A percentile compares a stretch with the other conserved stretches of the same genome.
These are phyloP conservation scores for Alternaria sp. DNA, from an alignment of 2,329 filamentous ascomycete genomes.

Conservation along the genomic window DNA sequence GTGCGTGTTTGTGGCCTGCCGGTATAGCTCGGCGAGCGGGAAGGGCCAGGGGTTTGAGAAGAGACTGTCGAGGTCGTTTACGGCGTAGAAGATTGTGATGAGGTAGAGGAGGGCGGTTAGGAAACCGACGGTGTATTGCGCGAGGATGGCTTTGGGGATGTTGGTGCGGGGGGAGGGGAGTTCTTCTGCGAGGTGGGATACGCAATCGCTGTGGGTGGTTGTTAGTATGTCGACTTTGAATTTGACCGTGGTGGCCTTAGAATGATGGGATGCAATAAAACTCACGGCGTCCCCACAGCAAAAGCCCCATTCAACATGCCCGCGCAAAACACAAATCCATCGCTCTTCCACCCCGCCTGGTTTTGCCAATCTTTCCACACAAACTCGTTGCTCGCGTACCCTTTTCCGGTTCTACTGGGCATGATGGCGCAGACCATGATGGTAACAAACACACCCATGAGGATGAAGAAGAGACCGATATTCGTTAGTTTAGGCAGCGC, in stretches of 20 bases:
- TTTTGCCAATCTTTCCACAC: slow-evolving; percentile 58
- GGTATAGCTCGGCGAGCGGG: slow-evolving; percentile 71
- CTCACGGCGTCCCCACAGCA: slow-evolving; percentile 65
- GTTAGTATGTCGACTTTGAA: not conserved
- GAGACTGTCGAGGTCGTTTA: slow-evolving; percentile 63
- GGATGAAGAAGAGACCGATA: slow-evolving; percentile 60
- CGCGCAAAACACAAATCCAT: slow-evolving; percentile 68
- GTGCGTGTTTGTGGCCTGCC: slow-evolving; percentile 52
- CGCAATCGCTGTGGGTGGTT: slow-evolving; percentile 57
- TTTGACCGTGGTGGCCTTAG: not conserved
- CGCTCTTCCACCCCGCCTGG: slow-evolving; percentile 53
- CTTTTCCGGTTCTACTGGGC: slow-evolving; percentile 53
- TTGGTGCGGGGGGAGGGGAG: slow-evolving; percentile 44
- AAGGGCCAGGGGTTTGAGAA: slow-evolving; percentile 58
- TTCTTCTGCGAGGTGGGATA: slow-evolving; percentile 68
- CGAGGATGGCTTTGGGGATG: slow-evolving; percentile 51
- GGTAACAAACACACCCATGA: slow-evolving; percentile 62
- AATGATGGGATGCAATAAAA: not conserved
- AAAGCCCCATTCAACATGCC: slow-evolving; percentile 75
- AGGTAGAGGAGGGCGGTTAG: slow-evolving; percentile 47
- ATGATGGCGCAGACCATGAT: slow-evolving; percentile 64
- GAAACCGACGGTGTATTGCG: slow-evolving; percentile 47
- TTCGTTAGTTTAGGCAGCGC: slow-evolving; percentile 60
- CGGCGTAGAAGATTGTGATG: slow-evolving; percentile 60
- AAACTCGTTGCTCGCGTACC: slow-evolving; percentile 49